Percentiles rank a stretch among this genome's conserved stretches.
Conservation (phyloP, 176 grass and related monocot genomes). For the Bromus sterilis region DNA sequence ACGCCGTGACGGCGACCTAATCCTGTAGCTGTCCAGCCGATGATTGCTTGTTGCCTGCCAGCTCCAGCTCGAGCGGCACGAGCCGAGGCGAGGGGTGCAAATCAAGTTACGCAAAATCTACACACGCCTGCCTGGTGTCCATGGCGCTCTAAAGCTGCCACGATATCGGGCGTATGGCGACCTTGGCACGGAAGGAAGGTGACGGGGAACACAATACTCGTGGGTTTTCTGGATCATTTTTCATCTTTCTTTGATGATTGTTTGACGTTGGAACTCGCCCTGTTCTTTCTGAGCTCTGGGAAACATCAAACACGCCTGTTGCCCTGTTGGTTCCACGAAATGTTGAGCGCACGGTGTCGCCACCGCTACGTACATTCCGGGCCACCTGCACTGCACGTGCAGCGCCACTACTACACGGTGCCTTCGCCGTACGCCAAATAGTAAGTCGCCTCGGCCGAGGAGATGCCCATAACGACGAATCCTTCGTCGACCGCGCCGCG, state of each 20-base stretch:
- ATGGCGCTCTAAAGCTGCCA: neutral
- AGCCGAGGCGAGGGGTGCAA: neutral
- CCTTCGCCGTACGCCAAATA: neutral
- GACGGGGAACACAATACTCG: too few relatives aligned
- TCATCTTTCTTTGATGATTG: too few relatives aligned
- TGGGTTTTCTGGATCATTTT: too few relatives aligned
- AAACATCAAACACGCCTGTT: too few relatives aligned
- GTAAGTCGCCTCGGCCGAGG: neutral
- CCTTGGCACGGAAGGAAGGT: neutral
- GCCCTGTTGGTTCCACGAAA: too few relatives aligned
- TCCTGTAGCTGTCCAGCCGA: neutral
- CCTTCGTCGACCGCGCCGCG: neutral
- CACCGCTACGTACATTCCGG: too few relatives aligned
- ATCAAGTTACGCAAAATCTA: neutral
- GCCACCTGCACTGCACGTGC: neutral
- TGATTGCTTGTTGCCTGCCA: neutral
- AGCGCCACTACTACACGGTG: neutral
- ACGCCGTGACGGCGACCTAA: neutral
- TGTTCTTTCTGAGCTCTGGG: too few relatives aligned
- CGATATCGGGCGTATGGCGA: neutral
- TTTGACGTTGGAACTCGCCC: too few relatives aligned
- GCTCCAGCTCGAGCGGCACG: too few relatives aligned
- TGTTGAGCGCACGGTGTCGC: too few relatives aligned
- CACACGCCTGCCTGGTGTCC: neutral
- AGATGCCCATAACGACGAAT: neutral